Conservation (phyloP, 2,329 filamentous ascomycete species). For the Aspergillus sp. region DNA sequence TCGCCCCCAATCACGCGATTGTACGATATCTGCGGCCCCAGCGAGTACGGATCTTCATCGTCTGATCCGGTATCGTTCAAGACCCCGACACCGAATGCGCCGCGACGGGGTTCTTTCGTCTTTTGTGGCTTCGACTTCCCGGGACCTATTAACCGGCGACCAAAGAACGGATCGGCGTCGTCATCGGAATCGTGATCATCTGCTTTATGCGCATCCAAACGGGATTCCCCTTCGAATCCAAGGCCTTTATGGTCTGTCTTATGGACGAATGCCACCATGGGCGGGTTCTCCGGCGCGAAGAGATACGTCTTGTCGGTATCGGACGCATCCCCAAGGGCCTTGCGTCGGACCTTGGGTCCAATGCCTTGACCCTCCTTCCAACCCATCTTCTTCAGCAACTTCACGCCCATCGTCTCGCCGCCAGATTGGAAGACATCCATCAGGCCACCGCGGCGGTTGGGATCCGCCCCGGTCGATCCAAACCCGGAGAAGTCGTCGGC, state of each 20-base stretch:
- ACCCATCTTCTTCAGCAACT: constrained; percentile 85
- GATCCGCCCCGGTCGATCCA: constrained; percentile 63
- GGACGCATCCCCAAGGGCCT: constrained; percentile 62
- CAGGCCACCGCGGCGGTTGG: constrained; percentile 53
- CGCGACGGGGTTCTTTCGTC: constrained; percentile 56
- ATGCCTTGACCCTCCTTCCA: constrained; percentile 95
- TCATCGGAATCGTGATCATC: constrained; percentile 21
- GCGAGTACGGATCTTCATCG: constrained; percentile 89
- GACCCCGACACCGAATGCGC: constrained; percentile 82
- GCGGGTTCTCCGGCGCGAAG: constrained; percentile 81
- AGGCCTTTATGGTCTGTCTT: constrained; percentile 49
- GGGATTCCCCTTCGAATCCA: constrained; percentile 44
- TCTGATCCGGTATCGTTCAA: constrained; percentile 93
- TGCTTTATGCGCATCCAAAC: constrained; percentile 24
- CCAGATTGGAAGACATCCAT: constrained; percentile 70
- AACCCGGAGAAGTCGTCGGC: constrained; percentile 72
- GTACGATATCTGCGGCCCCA: constrained; percentile 87
- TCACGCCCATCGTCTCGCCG: constrained; percentile 83
- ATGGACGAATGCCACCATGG: constrained; percentile 54
- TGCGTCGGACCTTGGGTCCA: constrained; percentile 77
- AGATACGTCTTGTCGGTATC: constrained; percentile 59
- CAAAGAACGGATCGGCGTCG: constrained; percentile 36
- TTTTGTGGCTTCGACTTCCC: constrained; percentile 42
- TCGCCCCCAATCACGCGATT: constrained; percentile 77
- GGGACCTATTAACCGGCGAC: constrained; percentile 29